Percentiles rank a stretch among this genome's conserved stretches.
Conservation (phyloP, 2,329 filamentous ascomycete genomes). For the Pseudopithomyces chartarum region DNA sequence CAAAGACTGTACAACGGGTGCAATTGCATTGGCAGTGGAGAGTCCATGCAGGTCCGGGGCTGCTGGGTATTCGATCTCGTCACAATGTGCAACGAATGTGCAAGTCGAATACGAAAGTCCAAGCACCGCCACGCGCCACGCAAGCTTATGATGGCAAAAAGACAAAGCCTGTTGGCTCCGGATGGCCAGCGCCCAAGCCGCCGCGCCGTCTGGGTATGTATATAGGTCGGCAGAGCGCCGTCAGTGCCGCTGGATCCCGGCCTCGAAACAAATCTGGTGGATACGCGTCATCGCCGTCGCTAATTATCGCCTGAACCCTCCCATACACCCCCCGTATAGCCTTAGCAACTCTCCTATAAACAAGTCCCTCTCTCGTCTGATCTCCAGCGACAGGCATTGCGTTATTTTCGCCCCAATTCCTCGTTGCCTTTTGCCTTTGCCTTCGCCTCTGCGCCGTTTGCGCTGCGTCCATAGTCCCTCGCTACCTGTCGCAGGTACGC, state of each 20-base stretch:
- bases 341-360: background rate
- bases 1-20: too few relatives aligned
- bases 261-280: slow-evolving; percentile 5
- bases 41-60: background rate
- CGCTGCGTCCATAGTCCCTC: background rate
- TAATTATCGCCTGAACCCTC: background rate
- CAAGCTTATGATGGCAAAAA: background rate
- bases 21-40: too few relatives aligned
- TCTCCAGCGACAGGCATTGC: background rate
- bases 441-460: background rate
- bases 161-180: background rate
- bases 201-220: background rate
- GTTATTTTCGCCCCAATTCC: background rate
- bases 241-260: slow-evolving; percentile 9
- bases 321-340: slow-evolving; percentile 6
- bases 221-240: background rate
- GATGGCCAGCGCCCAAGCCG: background rate
- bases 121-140: slow-evolving; percentile 13
- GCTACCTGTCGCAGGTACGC: slow-evolving; percentile 3
- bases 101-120: background rate
- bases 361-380: background rate
- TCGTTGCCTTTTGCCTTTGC: background rate
- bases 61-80: background rate
- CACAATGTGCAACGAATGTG: background rate
- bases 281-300: slow-evolving; percentile 13